Evolutionary conservation across 2,329 filamentous ascomycete genomes (phyloP), one percentile per base, ranked within the genome.

Genomic region (Teratosphaeria nubilosa): DNA sequence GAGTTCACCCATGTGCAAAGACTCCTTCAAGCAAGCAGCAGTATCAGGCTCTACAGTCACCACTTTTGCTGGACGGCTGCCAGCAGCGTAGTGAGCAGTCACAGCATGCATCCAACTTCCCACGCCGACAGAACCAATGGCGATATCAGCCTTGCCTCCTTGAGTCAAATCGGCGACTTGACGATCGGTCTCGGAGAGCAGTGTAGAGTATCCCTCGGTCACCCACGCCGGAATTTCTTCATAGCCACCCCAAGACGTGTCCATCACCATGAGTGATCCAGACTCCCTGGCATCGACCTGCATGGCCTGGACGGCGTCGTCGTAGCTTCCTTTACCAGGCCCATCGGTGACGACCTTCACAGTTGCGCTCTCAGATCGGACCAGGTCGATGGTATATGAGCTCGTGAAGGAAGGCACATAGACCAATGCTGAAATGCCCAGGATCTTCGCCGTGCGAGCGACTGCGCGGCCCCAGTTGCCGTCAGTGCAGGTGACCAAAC

Each of bases 401-500:
- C 81, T 76, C 77, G 90, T 82, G 25, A 75, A 77, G 0, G 66
- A 66, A 0, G 87, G 86, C 1, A 91, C 86, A 63, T 82, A 86
- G 4, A 91, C 82, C 16, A 75, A 74, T 0, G 78, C 79, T 0
- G 74, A 66, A 0, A 90, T 70, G 0, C 74, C 76, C 10, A 92
- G 73, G 11, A 84, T 76, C 48, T 72, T 75, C 0, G 80, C 86
- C 82, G 91, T 89, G 6, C 81, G 77, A 0, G 87, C 85, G 1
- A 90, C 80, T 0, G 89, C 88, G 1, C 87, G 77, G 0, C 89
- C 88, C 76, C 88, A 87, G 62, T 92, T 92, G 0, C 88, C 89
- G 54, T 90, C 87, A 0, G 86, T 90, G 1, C 85, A 84, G 0
- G 87, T 83, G 48, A 85, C 79, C 0, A 89, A 68, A 0, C 66